Conservation (phyloP, 768 basidiomycete species). For the Boletus tomentosulus region DNA sequence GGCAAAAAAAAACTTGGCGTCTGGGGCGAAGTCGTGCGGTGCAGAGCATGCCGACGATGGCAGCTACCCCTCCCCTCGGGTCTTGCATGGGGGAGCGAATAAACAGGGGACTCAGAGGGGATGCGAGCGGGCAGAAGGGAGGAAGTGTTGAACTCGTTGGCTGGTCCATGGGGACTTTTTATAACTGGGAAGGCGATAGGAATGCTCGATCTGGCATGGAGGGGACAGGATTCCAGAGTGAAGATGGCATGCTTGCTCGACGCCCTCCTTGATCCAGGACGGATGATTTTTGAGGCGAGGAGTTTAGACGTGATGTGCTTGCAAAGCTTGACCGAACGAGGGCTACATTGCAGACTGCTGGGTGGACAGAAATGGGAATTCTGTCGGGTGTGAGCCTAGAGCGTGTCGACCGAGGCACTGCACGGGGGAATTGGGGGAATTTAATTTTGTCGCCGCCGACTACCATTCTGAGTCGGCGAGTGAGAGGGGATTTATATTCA, state of each 20-base stretch:
- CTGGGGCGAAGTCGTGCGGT: slow-evolving; percentile 47
- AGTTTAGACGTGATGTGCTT: too few relatives aligned
- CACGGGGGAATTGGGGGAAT: not conserved
- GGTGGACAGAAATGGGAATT: too few relatives aligned
- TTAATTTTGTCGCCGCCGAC: not conserved
- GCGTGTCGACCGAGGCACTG: too few relatives aligned
- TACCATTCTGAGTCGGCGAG: too few relatives aligned
- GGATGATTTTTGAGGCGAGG: not conserved
- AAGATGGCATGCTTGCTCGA: not conserved
- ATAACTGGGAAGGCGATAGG: slow-evolving; percentile 11
- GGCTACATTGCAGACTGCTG: too few relatives aligned
- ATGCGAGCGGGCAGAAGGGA: not conserved
- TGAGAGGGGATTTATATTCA: too few relatives aligned
- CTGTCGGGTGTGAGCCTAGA: too few relatives aligned
- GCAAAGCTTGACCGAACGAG: too few relatives aligned
- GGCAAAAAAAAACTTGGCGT: slow-evolving; percentile 49
- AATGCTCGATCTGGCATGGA: not conserved
- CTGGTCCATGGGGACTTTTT: slow-evolving; percentile 7
- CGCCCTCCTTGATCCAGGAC: not conserved
- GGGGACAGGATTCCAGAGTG: not conserved
- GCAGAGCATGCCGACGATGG: slow-evolving; percentile 43
- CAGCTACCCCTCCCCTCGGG: slow-evolving; percentile 46
- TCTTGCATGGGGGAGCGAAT: slow-evolving; percentile 43
- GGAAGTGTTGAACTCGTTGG: not conserved
- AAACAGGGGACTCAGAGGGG: not conserved